These are phyloP conservation scores for Populus hybrid DNA, from an alignment of 441 rosid genomes.

Conservation along the genomic window DNA sequence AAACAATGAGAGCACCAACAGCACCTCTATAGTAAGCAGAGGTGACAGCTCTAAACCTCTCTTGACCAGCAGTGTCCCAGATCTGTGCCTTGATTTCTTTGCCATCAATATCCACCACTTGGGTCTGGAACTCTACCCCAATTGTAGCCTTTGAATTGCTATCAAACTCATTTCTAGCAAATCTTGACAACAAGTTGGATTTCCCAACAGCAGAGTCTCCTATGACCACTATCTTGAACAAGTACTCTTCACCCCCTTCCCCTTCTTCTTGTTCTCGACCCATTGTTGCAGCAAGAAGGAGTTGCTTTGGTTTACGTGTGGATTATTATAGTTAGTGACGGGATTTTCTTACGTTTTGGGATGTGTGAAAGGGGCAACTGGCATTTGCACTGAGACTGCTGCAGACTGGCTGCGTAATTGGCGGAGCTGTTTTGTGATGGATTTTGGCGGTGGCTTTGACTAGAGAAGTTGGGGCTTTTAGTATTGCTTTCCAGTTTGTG, in stretches of 20 bases:
- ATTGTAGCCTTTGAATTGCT: constrained; percentile 57
- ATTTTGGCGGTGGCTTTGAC: constrained; percentile 14
- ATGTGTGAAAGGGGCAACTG: background rate
- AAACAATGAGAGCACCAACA: constrained; percentile 61
- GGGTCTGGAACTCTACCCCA: constrained; percentile 15
- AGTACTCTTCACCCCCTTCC: constrained; percentile 38
- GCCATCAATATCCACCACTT: constrained; percentile 49
- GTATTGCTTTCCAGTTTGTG: background rate
- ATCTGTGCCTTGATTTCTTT: constrained; percentile 59
- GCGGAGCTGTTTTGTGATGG: constrained; percentile 14
- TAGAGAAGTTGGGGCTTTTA: background rate
- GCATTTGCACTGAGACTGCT: background rate
- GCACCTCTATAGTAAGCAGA: constrained; percentile 89
- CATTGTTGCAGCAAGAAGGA: constrained; percentile 18
- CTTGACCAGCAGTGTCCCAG: constrained; percentile 71
- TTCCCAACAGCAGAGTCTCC: constrained; percentile 66
- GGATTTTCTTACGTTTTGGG: constrained; percentile 13
- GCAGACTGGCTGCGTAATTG: constrained; percentile 30
- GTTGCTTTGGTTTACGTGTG: constrained; percentile 9
- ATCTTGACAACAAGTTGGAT: constrained; percentile 51
- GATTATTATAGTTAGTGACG: background rate
- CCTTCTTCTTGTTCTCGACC: constrained; percentile 30
- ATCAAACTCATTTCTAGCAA: constrained; percentile 58
- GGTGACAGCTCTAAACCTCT: constrained; percentile 72
- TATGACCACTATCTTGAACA: constrained; percentile 58